Evolutionary conservation across 2,329 filamentous ascomycete species (phyloP).

Genomic region (Beauveria sp.): DNA sequence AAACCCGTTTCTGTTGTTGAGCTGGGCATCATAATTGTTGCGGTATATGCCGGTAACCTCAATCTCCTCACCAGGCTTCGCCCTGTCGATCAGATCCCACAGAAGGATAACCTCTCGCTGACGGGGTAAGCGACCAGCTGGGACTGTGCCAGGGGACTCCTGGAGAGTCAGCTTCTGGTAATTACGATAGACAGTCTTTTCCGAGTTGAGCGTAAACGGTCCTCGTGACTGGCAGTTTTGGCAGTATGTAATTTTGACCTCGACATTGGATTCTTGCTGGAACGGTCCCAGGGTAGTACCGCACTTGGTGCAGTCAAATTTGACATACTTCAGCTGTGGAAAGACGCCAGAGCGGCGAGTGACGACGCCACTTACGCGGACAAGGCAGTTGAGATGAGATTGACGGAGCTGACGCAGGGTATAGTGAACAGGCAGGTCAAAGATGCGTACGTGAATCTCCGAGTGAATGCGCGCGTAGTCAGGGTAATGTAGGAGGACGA

Average conservation of each 20-base stretch:
- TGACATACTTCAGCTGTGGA: conserved; percentile 95
- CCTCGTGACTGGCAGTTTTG: conserved; percentile 93
- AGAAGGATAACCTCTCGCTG: conserved; percentile 91
- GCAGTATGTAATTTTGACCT: conserved; percentile 94
- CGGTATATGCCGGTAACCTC: conserved; percentile 95
- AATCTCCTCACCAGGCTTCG: conserved; percentile 92
- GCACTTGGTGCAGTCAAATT: conserved; percentile 95
- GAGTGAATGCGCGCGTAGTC: conserved; percentile 97
- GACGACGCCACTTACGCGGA: conserved; percentile 90
- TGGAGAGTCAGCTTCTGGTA: conserved; percentile 97
- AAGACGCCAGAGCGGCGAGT: conserved; percentile 93
- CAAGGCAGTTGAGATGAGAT: conserved; percentile 89
- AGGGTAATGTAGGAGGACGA: conserved; percentile 89
- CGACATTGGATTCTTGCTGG: conserved; percentile 92
- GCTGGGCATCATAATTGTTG: conserved; percentile 95
- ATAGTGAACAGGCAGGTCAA: conserved; percentile 88
- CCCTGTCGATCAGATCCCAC: conserved; percentile 93
- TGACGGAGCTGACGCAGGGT: conserved; percentile 92
- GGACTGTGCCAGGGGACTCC: conserved; percentile 94
- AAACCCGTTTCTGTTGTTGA: conserved; percentile 98
- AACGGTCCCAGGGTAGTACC: conserved; percentile 88
- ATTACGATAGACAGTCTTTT: conserved; percentile 97
- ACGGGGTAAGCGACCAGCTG: conserved; percentile 86
- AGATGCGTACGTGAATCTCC: conserved; percentile 95
- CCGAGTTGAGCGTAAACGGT: conserved; percentile 90